phyloP scores from a whole-genome alignment of 1,139 yeast genomes.

The Blastobotrys indianensis region DNA sequence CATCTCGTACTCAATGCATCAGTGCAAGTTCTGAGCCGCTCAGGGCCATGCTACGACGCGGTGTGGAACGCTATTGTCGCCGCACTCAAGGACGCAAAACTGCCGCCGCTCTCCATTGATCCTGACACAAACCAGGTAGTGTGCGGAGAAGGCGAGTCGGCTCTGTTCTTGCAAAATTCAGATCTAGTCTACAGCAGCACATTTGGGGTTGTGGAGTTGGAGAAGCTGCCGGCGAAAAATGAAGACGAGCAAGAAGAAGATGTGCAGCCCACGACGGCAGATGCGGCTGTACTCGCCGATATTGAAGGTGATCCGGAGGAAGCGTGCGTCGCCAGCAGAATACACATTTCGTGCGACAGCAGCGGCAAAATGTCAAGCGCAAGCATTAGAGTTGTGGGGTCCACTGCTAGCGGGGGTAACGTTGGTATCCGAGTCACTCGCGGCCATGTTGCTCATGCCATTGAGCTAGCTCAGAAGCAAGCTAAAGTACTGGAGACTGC shows the following conservation, averaged over 20 bases:
- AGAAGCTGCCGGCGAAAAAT: slow-evolving; percentile 18
- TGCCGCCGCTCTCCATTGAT: slow-evolving; percentile 57
- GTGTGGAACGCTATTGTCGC: slow-evolving; percentile 65
- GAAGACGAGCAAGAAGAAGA: slow-evolving; percentile 23
- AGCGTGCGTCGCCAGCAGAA: slow-evolving; percentile 40
- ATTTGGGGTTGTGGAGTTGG: slow-evolving; percentile 50
- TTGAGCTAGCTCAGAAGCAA: slow-evolving; percentile 10
- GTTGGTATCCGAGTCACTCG: slow-evolving; percentile 15
- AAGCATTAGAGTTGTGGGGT: slow-evolving; percentile 18
- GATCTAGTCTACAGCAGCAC: slow-evolving; percentile 41
- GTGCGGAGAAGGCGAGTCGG: slow-evolving; percentile 38
- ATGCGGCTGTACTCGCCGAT: slow-evolving; percentile 51
- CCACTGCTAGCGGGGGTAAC: slow-evolving; percentile 14
- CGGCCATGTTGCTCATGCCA: slow-evolving; percentile 15
- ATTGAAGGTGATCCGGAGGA: slow-evolving; percentile 81
- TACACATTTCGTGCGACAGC: slow-evolving; percentile 36
- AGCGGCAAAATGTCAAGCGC: slow-evolving; percentile 20
- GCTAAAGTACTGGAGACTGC: not conserved
- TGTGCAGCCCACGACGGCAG: slow-evolving; percentile 31
- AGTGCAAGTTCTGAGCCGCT: slow-evolving; percentile 69
- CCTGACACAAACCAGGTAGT: slow-evolving; percentile 31
- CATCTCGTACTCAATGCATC: slow-evolving; percentile 66
- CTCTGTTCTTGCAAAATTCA: slow-evolving; percentile 20
- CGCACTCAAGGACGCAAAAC: slow-evolving; percentile 53
- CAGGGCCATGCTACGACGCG: slow-evolving; percentile 76